Conservation (phyloP, 257 asterid species). For the Capsicum pubescens region DNA sequence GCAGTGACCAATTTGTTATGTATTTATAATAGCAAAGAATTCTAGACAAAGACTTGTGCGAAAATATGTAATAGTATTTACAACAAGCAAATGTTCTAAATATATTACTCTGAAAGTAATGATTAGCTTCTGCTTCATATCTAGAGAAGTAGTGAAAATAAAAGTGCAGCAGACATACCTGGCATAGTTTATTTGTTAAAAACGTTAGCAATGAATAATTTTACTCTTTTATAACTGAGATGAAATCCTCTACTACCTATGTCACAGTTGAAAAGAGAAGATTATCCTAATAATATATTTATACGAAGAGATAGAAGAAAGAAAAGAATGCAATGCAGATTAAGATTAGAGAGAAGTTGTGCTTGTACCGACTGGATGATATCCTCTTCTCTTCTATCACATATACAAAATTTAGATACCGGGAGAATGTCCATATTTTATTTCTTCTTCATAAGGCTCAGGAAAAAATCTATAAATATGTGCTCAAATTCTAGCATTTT, state of each 20-base stretch:
- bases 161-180: too few species aligned
- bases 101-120: too few species aligned
- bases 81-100: too few species aligned
- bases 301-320: slow-evolving; percentile 12
- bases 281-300: slow-evolving; percentile 23
- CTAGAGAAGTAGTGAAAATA: too few species aligned
- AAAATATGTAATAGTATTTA: too few species aligned
- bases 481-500: slow-evolving; percentile 90
- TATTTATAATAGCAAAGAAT: too few species aligned
- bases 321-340: background rate
- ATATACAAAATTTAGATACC: background rate
- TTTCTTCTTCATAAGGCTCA: slow-evolving; percentile 62
- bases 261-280: slow-evolving; percentile 24
- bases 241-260: slow-evolving; percentile 94
- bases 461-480: slow-evolving; percentile 83
- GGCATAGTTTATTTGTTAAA: too few species aligned
- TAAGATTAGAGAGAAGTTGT: background rate
- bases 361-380: slow-evolving; percentile 15
- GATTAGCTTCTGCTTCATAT: too few species aligned
- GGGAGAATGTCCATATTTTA: slow-evolving; percentile 26
- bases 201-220: too few species aligned
- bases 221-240: slow-evolving; percentile 73
- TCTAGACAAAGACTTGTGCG: too few species aligned
- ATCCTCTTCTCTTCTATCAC: background rate
- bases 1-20: too few species aligned